A percentile compares a stretch with the other conserved stretches of the same genome.
Evolutionary conservation across 192 early-diverging fungal species (phyloP).

Genomic region (Allomyces javanicus): DNA sequence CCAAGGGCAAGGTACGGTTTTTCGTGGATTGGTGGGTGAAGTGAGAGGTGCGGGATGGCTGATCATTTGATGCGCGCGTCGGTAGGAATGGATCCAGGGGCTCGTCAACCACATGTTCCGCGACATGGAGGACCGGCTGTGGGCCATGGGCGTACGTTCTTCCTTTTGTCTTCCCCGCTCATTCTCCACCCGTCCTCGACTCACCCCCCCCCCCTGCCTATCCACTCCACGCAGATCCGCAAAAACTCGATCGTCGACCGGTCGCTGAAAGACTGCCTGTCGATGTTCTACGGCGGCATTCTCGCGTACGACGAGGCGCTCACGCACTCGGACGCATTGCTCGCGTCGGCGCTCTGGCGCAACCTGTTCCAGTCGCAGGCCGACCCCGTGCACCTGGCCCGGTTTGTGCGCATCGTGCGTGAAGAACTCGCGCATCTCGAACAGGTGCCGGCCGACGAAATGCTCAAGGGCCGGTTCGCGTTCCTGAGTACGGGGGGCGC

Average conservation of each 20-base stretch:
- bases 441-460: background rate
- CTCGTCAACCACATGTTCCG: slow-evolving; percentile 71
- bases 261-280: slow-evolving; percentile 60
- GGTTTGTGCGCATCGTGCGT: background rate
- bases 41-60: background rate
- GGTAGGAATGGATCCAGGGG: slow-evolving; percentile 69
- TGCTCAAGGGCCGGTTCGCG: slow-evolving; percentile 8
- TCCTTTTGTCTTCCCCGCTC: background rate
- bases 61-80: slow-evolving; percentile 14
- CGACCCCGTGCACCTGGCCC: slow-evolving; percentile 2
- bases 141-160: slow-evolving; percentile 49
- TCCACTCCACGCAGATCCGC: slow-evolving; percentile 25
- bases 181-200: background rate
- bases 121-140: slow-evolving; percentile 68
- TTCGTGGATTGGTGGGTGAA: background rate
- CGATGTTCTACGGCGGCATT: slow-evolving; percentile 67
- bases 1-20: slow-evolving; percentile 8
- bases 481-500: slow-evolving; percentile 2
- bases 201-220: background rate
- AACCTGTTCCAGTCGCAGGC: slow-evolving; percentile 3
- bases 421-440: background rate
- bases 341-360: slow-evolving; percentile 77
- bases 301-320: slow-evolving; percentile 86
- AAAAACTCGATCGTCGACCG: slow-evolving; percentile 50
- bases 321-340: slow-evolving; percentile 59